Evolutionary conservation across 2,329 filamentous ascomycete genomes (phyloP).

Genomic region (Clarireedia paspali): DNA sequence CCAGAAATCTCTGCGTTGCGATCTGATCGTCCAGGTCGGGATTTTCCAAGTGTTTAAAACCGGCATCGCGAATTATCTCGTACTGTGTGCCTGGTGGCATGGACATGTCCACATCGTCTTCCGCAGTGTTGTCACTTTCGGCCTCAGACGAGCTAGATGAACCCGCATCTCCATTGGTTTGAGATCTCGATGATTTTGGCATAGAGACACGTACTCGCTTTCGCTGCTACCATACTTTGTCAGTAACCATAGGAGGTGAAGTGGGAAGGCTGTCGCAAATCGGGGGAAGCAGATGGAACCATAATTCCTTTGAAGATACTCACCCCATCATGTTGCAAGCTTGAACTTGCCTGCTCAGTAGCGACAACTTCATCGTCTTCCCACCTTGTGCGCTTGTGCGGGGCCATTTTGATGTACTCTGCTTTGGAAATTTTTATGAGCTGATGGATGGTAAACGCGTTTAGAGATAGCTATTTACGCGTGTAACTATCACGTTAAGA

Average conservation of each 20-base stretch:
- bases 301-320: background rate
- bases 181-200: constrained; percentile 13
- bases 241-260: background rate
- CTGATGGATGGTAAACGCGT: too few relatives aligned
- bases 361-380: constrained; percentile 28
- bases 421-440: too few relatives aligned
- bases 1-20: constrained; percentile 50
- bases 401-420: constrained; percentile 30
- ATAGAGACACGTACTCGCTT: constrained; percentile 35
- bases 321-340: constrained; percentile 15
- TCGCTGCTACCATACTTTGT: constrained; percentile 25
- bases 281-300: background rate
- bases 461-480: too few relatives aligned
- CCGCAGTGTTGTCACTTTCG: constrained; percentile 26
- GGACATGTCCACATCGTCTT: constrained; percentile 9
- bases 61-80: constrained; percentile 51
- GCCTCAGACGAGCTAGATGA: constrained; percentile 20
- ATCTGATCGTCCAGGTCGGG: constrained; percentile 52
- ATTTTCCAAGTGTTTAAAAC: constrained; percentile 49
- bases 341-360: constrained; percentile 24
- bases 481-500: too few relatives aligned
- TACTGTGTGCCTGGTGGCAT: constrained; percentile 47
- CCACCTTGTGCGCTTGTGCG: constrained; percentile 33
- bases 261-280: background rate
- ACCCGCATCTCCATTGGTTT: constrained; percentile 12